phyloP scores from a whole-genome alignment of 768 basidiomycete species.

The Dioszegia crocea region DNA sequence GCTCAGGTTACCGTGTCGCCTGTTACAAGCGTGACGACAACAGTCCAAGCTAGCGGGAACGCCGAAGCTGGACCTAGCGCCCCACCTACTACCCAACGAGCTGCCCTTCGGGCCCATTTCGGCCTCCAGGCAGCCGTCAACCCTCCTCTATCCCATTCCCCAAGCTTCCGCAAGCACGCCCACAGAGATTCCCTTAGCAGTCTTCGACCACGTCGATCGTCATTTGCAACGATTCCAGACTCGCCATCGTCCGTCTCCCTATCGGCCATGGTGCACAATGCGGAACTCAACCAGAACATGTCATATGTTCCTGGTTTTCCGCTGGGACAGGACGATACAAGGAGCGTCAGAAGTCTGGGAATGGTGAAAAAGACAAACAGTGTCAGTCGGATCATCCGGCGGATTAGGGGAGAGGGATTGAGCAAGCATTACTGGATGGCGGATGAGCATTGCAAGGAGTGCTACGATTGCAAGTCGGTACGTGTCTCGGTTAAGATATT shows the following conservation, averaged over 20 bases:
- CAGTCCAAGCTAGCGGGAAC: constrained; percentile 22
- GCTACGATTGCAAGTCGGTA: constrained; percentile 88
- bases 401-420: constrained; percentile 82
- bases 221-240: constrained; percentile 40
- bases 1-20: constrained; percentile 41
- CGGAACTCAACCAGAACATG: constrained; percentile 36
- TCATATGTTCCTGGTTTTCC: constrained; percentile 78
- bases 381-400: constrained; percentile 84
- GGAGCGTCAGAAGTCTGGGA: constrained; percentile 61
- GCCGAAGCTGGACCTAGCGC: constrained; percentile 1
- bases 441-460: constrained; percentile 90
- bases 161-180: constrained; percentile 17
- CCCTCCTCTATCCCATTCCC: constrained; percentile 4
- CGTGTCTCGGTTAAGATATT: constrained; percentile 7
- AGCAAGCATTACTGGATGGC: constrained; percentile 98
- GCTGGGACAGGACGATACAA: constrained; percentile 74
- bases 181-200: constrained; percentile 20
- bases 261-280: constrained; percentile 43
- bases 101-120: constrained; percentile 15
- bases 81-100: constrained; percentile 4
- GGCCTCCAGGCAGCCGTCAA: constrained; percentile 13
- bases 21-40: constrained; percentile 36
- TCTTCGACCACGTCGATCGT: constrained; percentile 28
- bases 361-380: constrained; percentile 65
- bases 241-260: constrained; percentile 41